Conservation (phyloP, 2,329 filamentous ascomycete species). For the Trichoderma sp. region DNA sequence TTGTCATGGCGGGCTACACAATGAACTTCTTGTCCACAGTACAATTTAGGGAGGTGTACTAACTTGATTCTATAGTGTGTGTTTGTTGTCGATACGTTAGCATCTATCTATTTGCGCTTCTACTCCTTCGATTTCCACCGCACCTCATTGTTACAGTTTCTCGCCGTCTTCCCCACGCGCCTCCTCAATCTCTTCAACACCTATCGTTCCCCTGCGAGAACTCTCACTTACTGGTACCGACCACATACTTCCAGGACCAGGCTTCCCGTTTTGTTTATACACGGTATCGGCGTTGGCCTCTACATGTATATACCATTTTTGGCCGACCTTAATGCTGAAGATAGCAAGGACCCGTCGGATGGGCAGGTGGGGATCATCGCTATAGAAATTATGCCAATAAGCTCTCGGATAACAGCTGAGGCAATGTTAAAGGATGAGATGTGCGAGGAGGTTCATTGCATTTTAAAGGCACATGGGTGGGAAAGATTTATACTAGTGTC, state of each 20-base stretch:
- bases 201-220: constrained; percentile 44
- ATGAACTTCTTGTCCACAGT: background rate
- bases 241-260: constrained; percentile 56
- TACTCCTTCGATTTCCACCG: constrained; percentile 48
- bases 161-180: constrained; percentile 53
- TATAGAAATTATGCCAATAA: constrained; percentile 57
- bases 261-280: constrained; percentile 58
- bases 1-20: background rate
- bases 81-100: constrained; percentile 44
- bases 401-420: constrained; percentile 52
- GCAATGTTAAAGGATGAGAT: constrained; percentile 48
- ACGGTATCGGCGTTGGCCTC: constrained; percentile 55
- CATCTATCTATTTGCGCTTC: constrained; percentile 31
- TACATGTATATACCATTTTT: constrained; percentile 56
- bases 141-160: constrained; percentile 39
- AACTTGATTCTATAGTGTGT: constrained; percentile 35
- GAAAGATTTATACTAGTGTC: constrained; percentile 51
- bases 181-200: constrained; percentile 44
- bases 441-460: constrained; percentile 49
- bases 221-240: constrained; percentile 58
- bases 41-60: background rate
- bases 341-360: constrained; percentile 33
- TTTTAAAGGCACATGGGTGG: constrained; percentile 50
- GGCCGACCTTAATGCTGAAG: constrained; percentile 44
- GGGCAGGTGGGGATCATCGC: constrained; percentile 56